These are phyloP conservation scores for Xylaria sp. DNA, from an alignment of 2,329 filamentous ascomycete species.

Conservation along the genomic window DNA sequence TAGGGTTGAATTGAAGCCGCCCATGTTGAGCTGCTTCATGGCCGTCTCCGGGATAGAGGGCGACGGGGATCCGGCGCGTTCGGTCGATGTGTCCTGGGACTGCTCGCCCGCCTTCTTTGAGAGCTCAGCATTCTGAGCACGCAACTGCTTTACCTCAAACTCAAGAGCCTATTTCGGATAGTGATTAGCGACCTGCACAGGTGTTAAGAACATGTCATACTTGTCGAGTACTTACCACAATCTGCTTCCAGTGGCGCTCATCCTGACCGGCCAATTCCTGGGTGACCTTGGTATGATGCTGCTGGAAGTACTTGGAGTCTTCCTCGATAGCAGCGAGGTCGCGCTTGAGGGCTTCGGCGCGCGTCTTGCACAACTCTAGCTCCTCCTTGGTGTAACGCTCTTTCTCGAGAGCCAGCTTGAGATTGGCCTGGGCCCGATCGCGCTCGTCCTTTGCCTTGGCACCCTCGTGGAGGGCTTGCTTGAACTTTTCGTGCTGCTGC, in stretches of 20 bases:
- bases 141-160: slow-evolving; percentile 23
- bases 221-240: slow-evolving; percentile 29
- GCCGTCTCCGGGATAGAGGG: not conserved
- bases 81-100: not conserved
- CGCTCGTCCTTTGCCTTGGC: slow-evolving; percentile 5
- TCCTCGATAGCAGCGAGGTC: slow-evolving; percentile 14
- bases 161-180: slow-evolving; percentile 25
- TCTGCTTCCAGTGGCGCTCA: slow-evolving; percentile 23
- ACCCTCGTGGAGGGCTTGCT: slow-evolving; percentile 7
- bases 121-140: slow-evolving; percentile 14
- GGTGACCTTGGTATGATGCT: slow-evolving; percentile 23
- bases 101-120: slow-evolving; percentile 10
- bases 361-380: slow-evolving; percentile 11
- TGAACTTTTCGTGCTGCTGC: slow-evolving; percentile 16
- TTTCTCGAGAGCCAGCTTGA: slow-evolving; percentile 8
- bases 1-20: not conserved
- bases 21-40: not conserved
- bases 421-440: slow-evolving; percentile 5
- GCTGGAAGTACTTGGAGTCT: slow-evolving; percentile 21
- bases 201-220: not conserved
- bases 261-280: slow-evolving; percentile 27
- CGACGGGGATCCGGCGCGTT: not conserved
- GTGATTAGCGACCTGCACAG: slow-evolving; percentile 6
- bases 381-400: slow-evolving; percentile 24
- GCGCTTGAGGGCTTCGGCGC: slow-evolving; percentile 8